Evolutionary conservation across 2,329 filamentous ascomycete genomes (phyloP).

Genomic region (Dendryphion nanum): DNA sequence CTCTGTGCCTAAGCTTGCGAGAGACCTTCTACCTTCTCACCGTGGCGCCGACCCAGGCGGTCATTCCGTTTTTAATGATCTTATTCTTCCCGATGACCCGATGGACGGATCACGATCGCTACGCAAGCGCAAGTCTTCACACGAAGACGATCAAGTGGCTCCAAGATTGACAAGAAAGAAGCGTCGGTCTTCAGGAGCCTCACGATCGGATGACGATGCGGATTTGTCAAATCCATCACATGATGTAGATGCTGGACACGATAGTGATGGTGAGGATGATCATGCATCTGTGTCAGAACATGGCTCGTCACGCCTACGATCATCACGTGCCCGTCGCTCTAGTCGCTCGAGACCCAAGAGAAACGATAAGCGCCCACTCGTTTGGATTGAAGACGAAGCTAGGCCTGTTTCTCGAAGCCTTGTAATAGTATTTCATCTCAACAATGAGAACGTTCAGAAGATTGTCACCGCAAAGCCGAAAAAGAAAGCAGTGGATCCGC

Average conservation of each 20-base stretch:
- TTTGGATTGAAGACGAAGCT: constrained; percentile 34
- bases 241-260: constrained; percentile 26
- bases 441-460: constrained; percentile 58
- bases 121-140: constrained; percentile 81
- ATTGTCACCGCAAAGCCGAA: constrained; percentile 62
- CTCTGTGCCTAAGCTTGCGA: constrained; percentile 64
- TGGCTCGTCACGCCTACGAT: constrained; percentile 27
- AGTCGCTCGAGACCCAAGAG: constrained; percentile 22
- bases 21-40: constrained; percentile 70
- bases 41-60: constrained; percentile 60
- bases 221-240: constrained; percentile 22
- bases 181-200: constrained; percentile 37
- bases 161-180: constrained; percentile 43
- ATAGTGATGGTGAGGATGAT: constrained; percentile 28
- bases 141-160: constrained; percentile 59
- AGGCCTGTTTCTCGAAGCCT: constrained; percentile 19
- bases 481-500: constrained; percentile 35
- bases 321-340: constrained; percentile 31
- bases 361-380: constrained; percentile 34
- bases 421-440: constrained; percentile 35
- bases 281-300: constrained; percentile 27
- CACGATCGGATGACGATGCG: constrained; percentile 25
- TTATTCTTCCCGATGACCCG: constrained; percentile 69
- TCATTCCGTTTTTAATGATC: constrained; percentile 73
- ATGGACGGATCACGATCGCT: constrained; percentile 75